phyloP scores from a whole-genome alignment of 2,329 filamentous ascomycete genomes.

The Cladosporium sp. region DNA sequence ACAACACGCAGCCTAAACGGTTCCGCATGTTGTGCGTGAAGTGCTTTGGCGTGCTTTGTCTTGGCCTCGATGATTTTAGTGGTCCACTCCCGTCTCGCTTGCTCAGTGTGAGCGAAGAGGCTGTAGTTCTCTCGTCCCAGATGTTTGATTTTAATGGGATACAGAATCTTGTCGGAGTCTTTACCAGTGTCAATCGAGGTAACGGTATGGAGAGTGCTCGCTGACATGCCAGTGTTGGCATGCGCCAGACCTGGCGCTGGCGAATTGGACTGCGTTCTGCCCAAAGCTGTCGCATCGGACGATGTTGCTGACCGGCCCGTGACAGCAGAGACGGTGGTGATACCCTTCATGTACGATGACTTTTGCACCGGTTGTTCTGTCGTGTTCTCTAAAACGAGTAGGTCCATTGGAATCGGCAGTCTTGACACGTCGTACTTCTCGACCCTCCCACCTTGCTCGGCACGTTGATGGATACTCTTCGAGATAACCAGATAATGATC shows the following conservation, averaged over 20 bases:
- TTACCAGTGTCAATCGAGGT: conserved; percentile 52
- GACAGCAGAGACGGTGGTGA: conserved; percentile 62
- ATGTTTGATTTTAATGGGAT: conserved; percentile 94
- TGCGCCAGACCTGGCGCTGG: conserved; percentile 54
- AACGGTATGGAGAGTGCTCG: conserved; percentile 42
- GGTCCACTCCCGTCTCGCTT: conserved; percentile 83
- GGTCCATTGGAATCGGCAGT: conserved; percentile 92
- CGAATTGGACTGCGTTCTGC: conserved; percentile 37
- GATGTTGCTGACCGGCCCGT: conserved; percentile 32
- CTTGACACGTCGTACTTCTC: conserved; percentile 89
- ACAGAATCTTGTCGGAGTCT: conserved; percentile 76
- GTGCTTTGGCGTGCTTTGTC: conserved; percentile 81
- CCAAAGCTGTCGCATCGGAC: conserved; percentile 43
- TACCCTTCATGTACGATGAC: conserved; percentile 63
- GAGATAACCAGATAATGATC: conserved; percentile 95
- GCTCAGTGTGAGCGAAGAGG: conserved; percentile 73
- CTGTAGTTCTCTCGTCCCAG: conserved; percentile 91
- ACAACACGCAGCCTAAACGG: conserved; percentile 90
- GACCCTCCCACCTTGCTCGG: conserved; percentile 69
- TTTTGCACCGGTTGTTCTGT: conserved; percentile 90
- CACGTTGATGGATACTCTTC: conserved; percentile 65
- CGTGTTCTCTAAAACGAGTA: conserved; percentile 86
- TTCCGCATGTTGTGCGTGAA: conserved; percentile 90
- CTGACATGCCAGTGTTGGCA: conserved; percentile 62
- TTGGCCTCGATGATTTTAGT: conserved; percentile 93